Percentiles rank a stretch among this genome's conserved stretches.
Conservation (phyloP, 371 early-diverging fungal genomes). For the Circinella minor region DNA sequence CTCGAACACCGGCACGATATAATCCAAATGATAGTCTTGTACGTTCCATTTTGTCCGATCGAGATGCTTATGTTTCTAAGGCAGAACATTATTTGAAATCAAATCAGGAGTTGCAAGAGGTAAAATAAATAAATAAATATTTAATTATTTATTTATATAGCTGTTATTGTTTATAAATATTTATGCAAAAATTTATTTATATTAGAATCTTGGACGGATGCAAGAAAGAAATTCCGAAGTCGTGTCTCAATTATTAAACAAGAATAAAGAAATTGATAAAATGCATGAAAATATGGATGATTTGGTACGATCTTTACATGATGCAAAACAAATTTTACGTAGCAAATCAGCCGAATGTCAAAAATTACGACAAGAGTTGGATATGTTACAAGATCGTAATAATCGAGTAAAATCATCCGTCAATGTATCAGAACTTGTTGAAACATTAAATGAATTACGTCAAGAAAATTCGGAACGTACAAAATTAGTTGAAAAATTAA, state of each 20-base stretch:
- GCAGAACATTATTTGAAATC: constrained; percentile 24
- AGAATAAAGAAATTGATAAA: constrained; percentile 38
- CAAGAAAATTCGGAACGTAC: constrained; percentile 10
- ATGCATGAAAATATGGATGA: constrained; percentile 33
- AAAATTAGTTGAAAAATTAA: constrained; percentile 18
- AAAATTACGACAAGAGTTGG: constrained; percentile 30
- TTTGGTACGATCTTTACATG: constrained; percentile 22
- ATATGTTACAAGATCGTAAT: constrained; percentile 12
- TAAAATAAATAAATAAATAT: background rate
- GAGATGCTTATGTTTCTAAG: constrained; percentile 25
- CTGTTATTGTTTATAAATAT: background rate
- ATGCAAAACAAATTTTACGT: constrained; percentile 35
- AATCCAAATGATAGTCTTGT: constrained; percentile 23
- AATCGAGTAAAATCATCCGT: constrained; percentile 11
- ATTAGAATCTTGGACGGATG: constrained; percentile 27
- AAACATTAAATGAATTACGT: constrained; percentile 19
- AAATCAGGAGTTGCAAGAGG: constrained; percentile 33
- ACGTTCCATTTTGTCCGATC: constrained; percentile 31
- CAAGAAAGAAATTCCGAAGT: constrained; percentile 35
- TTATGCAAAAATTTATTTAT: background rate
- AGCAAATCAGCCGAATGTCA: constrained; percentile 32
- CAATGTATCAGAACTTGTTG: constrained; percentile 17
- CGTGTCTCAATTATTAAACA: constrained; percentile 35
- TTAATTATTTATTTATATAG: background rate
- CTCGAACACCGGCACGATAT: background rate